phyloP scores from a whole-genome alignment of 2,329 filamentous ascomycete species.

The Botrytis fabae region DNA sequence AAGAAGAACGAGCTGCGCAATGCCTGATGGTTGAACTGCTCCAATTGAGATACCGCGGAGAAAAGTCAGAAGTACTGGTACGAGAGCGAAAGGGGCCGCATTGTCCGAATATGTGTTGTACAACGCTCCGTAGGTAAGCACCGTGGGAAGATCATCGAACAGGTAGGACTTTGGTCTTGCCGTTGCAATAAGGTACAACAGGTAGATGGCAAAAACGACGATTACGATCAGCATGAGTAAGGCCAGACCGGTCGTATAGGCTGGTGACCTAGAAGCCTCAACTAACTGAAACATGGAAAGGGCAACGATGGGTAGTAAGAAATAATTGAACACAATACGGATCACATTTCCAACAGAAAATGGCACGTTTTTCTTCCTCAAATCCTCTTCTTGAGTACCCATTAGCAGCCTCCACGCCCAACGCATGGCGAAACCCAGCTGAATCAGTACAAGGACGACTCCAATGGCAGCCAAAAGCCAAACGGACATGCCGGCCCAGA shows the following conservation, averaged over 20 bases:
- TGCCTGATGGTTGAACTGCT: constrained; percentile 87
- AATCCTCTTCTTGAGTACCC: constrained; percentile 77
- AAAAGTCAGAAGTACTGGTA: constrained; percentile 82
- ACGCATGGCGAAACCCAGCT: constrained; percentile 73
- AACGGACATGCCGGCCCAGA: constrained; percentile 93
- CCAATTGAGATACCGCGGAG: constrained; percentile 88
- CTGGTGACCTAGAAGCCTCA: constrained; percentile 65
- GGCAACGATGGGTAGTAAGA: constrained; percentile 82
- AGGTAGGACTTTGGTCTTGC: constrained; percentile 82
- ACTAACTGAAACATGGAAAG: constrained; percentile 91
- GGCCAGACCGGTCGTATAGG: constrained; percentile 71
- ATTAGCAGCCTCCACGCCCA: constrained; percentile 74
- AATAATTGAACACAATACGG: constrained; percentile 88
- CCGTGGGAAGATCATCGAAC: constrained; percentile 89
- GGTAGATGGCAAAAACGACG: constrained; percentile 72
- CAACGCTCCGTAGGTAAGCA: constrained; percentile 85
- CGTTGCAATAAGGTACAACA: constrained; percentile 75
- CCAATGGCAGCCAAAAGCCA: constrained; percentile 81
- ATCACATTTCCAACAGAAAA: constrained; percentile 79
- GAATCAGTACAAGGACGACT: constrained; percentile 66
- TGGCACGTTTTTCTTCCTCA: constrained; percentile 87
- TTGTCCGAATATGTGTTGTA: constrained; percentile 98
- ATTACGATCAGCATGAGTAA: constrained; percentile 72
- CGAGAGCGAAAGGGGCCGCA: constrained; percentile 83
- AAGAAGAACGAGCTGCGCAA: constrained; percentile 87